Percentiles rank a stretch among this genome's conserved stretches.
phyloP scores from a whole-genome alignment of 371 early-diverging fungal genomes.

The Mucor racemosus region DNA sequence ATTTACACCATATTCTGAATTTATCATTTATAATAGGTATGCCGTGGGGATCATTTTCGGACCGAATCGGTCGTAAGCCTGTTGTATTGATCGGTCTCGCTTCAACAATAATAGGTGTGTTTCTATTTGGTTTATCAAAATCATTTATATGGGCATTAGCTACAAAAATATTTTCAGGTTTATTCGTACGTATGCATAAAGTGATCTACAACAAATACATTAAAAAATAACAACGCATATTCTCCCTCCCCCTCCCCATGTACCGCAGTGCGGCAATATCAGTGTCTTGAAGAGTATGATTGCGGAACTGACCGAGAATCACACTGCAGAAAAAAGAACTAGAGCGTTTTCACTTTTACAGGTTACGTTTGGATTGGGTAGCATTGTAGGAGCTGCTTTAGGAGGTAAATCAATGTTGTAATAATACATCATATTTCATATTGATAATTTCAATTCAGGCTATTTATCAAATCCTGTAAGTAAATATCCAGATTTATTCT shows the following conservation, averaged over 20 bases:
- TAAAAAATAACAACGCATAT: background rate
- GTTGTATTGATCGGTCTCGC: slow-evolving; percentile 78
- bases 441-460: slow-evolving; percentile 32
- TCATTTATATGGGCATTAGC: slow-evolving; percentile 70
- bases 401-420: slow-evolving; percentile 53
- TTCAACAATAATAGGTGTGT: slow-evolving; percentile 68
- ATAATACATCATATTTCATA: slow-evolving; percentile 9
- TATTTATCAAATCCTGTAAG: slow-evolving; percentile 75
- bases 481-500: slow-evolving; percentile 72
- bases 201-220: background rate
- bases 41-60: slow-evolving; percentile 70
- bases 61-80: slow-evolving; percentile 72
- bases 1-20: background rate
- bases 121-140: slow-evolving; percentile 78
- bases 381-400: slow-evolving; percentile 71
- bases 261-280: too few relatives aligned
- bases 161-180: slow-evolving; percentile 70
- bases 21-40: slow-evolving; percentile 29
- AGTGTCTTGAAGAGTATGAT: slow-evolving; percentile 84
- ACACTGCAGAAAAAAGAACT: slow-evolving; percentile 38
- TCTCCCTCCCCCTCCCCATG: too few relatives aligned
- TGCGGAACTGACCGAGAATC: slow-evolving; percentile 76
- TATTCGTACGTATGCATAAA: slow-evolving; percentile 51
- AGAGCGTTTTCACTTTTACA: slow-evolving; percentile 61
- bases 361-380: slow-evolving; percentile 61